Evolutionary conservation across 2,329 filamentous ascomycete genomes (phyloP), one percentile per base, ranked within the genome.

Genomic region (Ambrosiella beaveri): DNA sequence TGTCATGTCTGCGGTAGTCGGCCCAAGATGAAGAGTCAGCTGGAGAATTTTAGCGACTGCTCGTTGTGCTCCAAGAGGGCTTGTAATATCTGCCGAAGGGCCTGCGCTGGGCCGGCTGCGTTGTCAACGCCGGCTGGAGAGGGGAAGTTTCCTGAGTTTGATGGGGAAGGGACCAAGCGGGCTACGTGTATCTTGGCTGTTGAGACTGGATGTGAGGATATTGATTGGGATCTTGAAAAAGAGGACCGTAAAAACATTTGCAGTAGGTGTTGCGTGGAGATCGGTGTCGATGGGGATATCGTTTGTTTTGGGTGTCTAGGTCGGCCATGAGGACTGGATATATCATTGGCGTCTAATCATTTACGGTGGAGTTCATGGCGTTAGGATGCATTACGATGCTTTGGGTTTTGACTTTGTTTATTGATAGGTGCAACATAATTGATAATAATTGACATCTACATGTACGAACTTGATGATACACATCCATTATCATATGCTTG

Each of bases 1-100:
- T 87, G 84, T 66, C 80, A 86, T 69, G 78, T 85, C 62, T 87
- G 84, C 72, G 77, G 78, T 64, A 77, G 81, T 47, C 76, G 77
- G 57, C 84, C 84, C 1, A 82, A 75, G 56, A 80, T 80, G 63
- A 84, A 79, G 65, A 75, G 74, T 5, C 81, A 86, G 59, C 73
- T 86, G 39, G 81, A 85, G 66, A 79, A 77, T 8, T 86, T 81
- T 65, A 76, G 80, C 52, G 74, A 80, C 64, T 87, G 84, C 66
- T 71, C 77, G 63, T 75, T 77, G 12, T 87, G 84, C 65, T 72
- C 74, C 8, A 71, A 77, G 62, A 73, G 81, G 47, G 79, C 82
- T 0, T 87, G 84, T 66, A 86, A 78, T 64, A 74, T 87, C n/a
- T 87, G 84, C 66, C 77, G 85, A 50, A 71, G 84, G 35, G 71